Conservation (phyloP, 371 early-diverging fungal species). For the Syncephalastrum racemosum region DNA sequence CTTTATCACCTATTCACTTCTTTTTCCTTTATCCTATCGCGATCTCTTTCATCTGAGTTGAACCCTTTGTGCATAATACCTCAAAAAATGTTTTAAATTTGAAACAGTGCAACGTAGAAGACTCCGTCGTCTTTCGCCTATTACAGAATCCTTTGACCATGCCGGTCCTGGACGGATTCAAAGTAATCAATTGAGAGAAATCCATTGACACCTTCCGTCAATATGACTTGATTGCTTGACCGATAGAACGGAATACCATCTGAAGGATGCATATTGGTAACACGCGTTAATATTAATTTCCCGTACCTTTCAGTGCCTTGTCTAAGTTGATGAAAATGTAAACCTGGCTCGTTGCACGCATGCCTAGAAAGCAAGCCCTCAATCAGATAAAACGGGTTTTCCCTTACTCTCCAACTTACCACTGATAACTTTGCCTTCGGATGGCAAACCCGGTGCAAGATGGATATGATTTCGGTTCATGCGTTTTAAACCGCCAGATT, state of each 20-base stretch:
- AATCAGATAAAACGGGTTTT: not conserved
- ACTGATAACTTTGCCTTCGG: constrained; percentile 70
- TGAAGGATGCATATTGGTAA: constrained; percentile 7
- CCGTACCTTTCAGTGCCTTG: constrained; percentile 64
- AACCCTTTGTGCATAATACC: no score
- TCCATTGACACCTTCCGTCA: constrained; percentile 70
- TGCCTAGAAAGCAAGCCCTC: constrained; percentile 31
- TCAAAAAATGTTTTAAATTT: no score
- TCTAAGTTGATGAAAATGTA: constrained; percentile 74
- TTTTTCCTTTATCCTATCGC: constrained; percentile 7
- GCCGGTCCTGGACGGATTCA: constrained; percentile 42
- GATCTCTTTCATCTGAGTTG: no score
- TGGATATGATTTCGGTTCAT: constrained; percentile 94
- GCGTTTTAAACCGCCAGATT: constrained; percentile 58
- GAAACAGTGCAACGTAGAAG: no score
- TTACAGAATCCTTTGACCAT: constrained; percentile 12
- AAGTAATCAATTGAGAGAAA: constrained; percentile 67
- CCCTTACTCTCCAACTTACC: constrained; percentile 9
- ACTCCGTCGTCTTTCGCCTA: no score
- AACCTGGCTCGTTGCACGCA: constrained; percentile 65
- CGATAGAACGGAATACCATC: constrained; percentile 77
- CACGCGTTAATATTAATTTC: not conserved
- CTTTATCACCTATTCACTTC: constrained; percentile 8
- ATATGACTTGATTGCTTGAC: constrained; percentile 78
- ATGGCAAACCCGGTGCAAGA: constrained; percentile 73